phyloP scores from a whole-genome alignment of 2,329 filamentous ascomycete species.

The Didymosphaeria variabile region DNA sequence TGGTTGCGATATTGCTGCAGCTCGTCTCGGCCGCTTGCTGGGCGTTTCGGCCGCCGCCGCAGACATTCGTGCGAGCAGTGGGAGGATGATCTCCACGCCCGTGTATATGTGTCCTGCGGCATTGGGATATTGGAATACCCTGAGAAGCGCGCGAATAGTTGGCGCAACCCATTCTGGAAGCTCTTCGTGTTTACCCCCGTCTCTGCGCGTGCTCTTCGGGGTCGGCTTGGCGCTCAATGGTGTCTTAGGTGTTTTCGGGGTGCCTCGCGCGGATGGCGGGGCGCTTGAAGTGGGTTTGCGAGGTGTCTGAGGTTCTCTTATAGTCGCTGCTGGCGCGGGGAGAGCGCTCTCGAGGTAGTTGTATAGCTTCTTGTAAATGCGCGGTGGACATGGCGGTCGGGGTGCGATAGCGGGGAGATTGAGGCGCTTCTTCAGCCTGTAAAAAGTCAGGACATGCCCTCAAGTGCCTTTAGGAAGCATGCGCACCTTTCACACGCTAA shows the following conservation, averaged over 20 bases:
- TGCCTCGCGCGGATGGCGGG: slow-evolving; percentile 33
- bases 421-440: slow-evolving; percentile 69
- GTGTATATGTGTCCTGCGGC: slow-evolving; percentile 78
- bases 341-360: slow-evolving; percentile 80
- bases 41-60: slow-evolving; percentile 41
- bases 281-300: slow-evolving; percentile 38
- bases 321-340: slow-evolving; percentile 48
- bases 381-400: slow-evolving; percentile 48
- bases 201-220: slow-evolving; percentile 29
- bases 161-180: slow-evolving; percentile 71
- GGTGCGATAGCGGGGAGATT: slow-evolving; percentile 46
- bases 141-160: slow-evolving; percentile 72
- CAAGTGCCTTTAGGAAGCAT: neutral
- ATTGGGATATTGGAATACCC: slow-evolving; percentile 66
- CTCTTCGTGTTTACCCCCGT: slow-evolving; percentile 24
- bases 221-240: slow-evolving; percentile 29
- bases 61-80: slow-evolving; percentile 42
- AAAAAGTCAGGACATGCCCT: slow-evolving; percentile 43
- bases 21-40: slow-evolving; percentile 61
- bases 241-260: slow-evolving; percentile 41
- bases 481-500: slow-evolving; percentile 83
- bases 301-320: slow-evolving; percentile 41
- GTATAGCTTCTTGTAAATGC: slow-evolving; percentile 83
- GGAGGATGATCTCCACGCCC: slow-evolving; percentile 69
- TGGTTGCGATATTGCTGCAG: slow-evolving; percentile 26